Base-by-base conservation (phyloP, 371 early-diverging fungal species). In the Mortierella sp. region DNA sequence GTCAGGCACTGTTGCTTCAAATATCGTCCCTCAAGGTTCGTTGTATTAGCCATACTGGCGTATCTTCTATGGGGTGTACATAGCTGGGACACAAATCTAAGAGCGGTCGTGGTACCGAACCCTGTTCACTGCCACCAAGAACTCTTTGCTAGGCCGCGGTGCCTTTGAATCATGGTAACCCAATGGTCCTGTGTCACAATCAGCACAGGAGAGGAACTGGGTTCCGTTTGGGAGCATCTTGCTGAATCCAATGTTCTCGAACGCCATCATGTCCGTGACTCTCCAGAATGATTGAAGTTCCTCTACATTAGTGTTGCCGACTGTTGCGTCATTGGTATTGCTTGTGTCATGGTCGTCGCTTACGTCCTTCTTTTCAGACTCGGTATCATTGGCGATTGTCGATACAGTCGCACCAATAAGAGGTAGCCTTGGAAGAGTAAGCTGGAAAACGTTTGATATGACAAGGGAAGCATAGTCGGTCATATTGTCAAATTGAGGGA, bases 201-300 rank as follows among this genome's bases (percentile, higher is more conserved):
- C 94, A 17, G 94, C 93, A 67, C 94, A 94, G 1, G 89, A 87
- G 15, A 94, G 76, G 56, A 87, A 92, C 73, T 91, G 88, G 30
- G 81, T 80, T n/a, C 70, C 76, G 2, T 82, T 70, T 3, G 76
- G 84, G 0, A 88, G 79, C 7, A 84, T 82, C 23, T 87, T 88
- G 24, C 92, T 89, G 70, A 94, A 91, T n/a, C 94, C 91, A 44
- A 91, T 80, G 66, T 93, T 93, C 50, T 93, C 92, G 73, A 93
- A 92, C 17, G 82, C 81, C 88, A 92, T 90, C 88, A 92, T 88
- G 59, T 89, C 82, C 5, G 65, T 31, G 19, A 92, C 81, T 50
- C 57, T 68, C 92, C 90, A 88, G 68, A 85, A 89, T 3, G 79
- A 42, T 15, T 70, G 78, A 8, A 62, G 56, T 21, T 72, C 72